These are phyloP conservation scores for Aspergillus hancockii DNA, from an alignment of 495 filamentous ascomycete genomes.

Conservation along the genomic window DNA sequence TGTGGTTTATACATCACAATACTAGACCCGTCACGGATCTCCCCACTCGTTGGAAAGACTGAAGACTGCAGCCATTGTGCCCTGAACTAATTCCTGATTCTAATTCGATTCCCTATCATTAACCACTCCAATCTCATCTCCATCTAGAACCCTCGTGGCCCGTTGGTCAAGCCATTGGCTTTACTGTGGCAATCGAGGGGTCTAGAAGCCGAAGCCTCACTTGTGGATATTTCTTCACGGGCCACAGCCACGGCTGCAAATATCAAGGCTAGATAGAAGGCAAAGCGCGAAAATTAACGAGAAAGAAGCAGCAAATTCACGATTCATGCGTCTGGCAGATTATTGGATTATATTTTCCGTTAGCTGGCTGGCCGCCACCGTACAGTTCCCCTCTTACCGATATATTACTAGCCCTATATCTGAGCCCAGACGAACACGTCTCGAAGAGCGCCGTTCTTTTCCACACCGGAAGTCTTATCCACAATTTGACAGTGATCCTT, in stretches of 20 bases:
- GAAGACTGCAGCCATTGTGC: not conserved
- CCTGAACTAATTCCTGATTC: not conserved
- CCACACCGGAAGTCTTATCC: constrained; percentile 1
- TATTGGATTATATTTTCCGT: not conserved
- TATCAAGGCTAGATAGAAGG: not conserved
- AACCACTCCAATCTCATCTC: not conserved
- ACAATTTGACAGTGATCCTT: not conserved
- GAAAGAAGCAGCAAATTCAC: not conserved
- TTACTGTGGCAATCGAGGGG: not conserved
- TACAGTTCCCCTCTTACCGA: not conserved
- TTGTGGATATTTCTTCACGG: constrained; percentile 7
- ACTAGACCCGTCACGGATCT: not conserved
- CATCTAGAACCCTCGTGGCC: not conserved
- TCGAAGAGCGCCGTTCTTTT: not conserved
- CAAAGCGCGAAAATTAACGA: not conserved
- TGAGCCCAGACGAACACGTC: constrained; percentile 8
- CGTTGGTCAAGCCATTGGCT: not conserved
- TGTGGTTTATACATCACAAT: not conserved
- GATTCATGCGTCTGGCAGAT: not conserved
- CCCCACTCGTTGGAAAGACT: not conserved
- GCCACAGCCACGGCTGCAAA: constrained; percentile 9
- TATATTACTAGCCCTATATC: not conserved
- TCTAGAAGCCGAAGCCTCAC: not conserved
- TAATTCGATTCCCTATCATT: not conserved
- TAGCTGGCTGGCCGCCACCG: not conserved